Evolutionary conservation across 2,329 filamentous ascomycete species (phyloP).

Genomic region (Xylaria sp.): DNA sequence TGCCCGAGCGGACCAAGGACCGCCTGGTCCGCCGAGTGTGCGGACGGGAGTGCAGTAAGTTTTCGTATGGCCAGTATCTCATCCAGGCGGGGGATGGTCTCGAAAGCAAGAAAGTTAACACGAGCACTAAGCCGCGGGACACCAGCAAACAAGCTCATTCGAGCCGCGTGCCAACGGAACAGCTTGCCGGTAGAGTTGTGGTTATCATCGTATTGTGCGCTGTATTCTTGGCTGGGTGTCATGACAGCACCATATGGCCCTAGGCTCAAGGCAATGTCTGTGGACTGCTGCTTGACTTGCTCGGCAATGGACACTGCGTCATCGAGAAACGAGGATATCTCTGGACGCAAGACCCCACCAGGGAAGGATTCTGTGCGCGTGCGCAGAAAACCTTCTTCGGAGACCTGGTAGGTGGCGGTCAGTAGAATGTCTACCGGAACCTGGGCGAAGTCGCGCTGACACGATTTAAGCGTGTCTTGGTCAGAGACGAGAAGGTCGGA

Average conservation of each 20-base stretch:
- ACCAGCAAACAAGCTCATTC: conserved; percentile 46
- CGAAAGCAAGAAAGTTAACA: conserved; percentile 54
- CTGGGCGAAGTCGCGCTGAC: conserved; percentile 50
- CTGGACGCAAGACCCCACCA: conserved; percentile 37
- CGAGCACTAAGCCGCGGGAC: conserved; percentile 36
- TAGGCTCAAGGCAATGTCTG: conserved; percentile 51
- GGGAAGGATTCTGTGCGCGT: conserved; percentile 42
- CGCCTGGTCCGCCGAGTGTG: conserved; percentile 23
- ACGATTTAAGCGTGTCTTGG: conserved; percentile 45
- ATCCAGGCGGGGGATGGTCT: conserved; percentile 59
- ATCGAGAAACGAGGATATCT: conserved; percentile 40
- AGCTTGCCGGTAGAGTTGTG: conserved; percentile 43
- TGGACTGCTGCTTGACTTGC: conserved; percentile 30
- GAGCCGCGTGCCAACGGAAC: conserved; percentile 51
- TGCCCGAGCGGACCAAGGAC: conserved; percentile 17
- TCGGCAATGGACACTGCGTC: conserved; percentile 41
- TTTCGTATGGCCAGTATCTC: conserved; percentile 55
- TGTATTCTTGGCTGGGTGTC: conserved; percentile 61
- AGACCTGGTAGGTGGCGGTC: conserved; percentile 64
- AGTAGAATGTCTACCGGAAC: conserved; percentile 58
- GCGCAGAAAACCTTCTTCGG: conserved; percentile 48
- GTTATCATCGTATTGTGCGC: conserved; percentile 50
- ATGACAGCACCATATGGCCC: conserved; percentile 65
- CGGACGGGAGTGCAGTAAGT: conserved; percentile 33
- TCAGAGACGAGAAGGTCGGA: conserved; percentile 57